Percentiles rank a stretch among this genome's conserved stretches.
Conservation (phyloP, 768 basidiomycete species). For the Macrolepiota albuminosa region DNA sequence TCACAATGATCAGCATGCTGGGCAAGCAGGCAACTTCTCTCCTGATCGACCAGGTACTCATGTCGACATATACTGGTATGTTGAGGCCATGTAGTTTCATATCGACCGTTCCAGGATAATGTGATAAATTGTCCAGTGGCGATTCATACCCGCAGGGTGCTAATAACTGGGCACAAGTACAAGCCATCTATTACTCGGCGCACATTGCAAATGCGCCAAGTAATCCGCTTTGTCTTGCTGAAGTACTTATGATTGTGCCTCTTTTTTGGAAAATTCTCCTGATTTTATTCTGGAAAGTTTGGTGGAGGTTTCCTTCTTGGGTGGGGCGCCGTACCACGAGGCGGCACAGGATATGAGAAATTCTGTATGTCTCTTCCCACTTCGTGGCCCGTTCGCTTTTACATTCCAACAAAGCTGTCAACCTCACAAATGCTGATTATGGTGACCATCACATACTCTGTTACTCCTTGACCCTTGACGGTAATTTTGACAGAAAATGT, state of each 20-base stretch:
- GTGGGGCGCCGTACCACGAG: constrained; percentile 37
- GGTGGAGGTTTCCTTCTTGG: constrained; percentile 44
- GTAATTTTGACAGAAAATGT: constrained; percentile 33
- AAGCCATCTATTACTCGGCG: constrained; percentile 41
- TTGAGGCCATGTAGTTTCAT: not conserved
- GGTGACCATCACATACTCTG: constrained; percentile 22
- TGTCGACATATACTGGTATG: constrained; percentile 47
- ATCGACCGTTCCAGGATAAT: not conserved
- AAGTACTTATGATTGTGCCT: constrained; percentile 23
- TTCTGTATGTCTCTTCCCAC: constrained; percentile 29
- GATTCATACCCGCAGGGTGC: constrained; percentile 49
- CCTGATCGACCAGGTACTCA: constrained; percentile 40
- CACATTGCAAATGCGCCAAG: constrained; percentile 38
- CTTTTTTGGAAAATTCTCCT: not conserved
- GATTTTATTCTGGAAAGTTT: constrained; percentile 27
- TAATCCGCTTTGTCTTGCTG: constrained; percentile 47
- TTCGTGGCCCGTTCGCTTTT: not conserved
- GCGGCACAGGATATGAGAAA: constrained; percentile 49
- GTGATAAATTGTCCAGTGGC: constrained; percentile 25
- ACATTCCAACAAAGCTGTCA: constrained; percentile 21
- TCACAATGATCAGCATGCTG: constrained; percentile 46
- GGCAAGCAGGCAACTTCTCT: constrained; percentile 44
- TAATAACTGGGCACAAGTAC: constrained; percentile 45
- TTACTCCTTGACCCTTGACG: not conserved
- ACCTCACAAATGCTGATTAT: constrained; percentile 38